A percentile compares a stretch with the other conserved stretches of the same genome.
Conservation (phyloP, 495 filamentous ascomycete genomes). For the Barbatosphaeria neglecta region DNA sequence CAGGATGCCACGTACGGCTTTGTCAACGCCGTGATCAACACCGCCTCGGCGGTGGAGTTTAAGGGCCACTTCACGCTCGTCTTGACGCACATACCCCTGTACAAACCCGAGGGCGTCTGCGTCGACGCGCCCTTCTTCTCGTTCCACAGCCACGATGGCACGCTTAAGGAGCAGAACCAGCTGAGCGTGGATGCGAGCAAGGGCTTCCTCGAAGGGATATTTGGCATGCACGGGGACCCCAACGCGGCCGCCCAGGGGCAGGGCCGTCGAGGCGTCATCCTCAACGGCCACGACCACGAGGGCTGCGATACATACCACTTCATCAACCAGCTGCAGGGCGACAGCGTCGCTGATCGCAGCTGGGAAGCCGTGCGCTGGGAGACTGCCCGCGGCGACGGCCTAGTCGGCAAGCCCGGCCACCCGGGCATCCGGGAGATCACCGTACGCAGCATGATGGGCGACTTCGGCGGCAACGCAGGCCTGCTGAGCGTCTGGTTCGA, state of each 20-base stretch:
- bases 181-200: slow-evolving; percentile 55
- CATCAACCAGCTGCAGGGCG: slow-evolving; percentile 39
- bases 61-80: slow-evolving; percentile 62
- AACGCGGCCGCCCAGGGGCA: slow-evolving; percentile 40
- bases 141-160: slow-evolving; percentile 56
- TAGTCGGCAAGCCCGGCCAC: slow-evolving; percentile 20
- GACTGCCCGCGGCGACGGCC: slow-evolving; percentile 15
- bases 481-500: slow-evolving; percentile 87
- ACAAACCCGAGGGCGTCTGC: slow-evolving; percentile 74
- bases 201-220: slow-evolving; percentile 65
- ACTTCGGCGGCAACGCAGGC: slow-evolving; percentile 78
- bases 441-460: slow-evolving; percentile 97
- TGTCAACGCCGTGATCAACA: slow-evolving; percentile 58
- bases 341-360: slow-evolving; percentile 12
- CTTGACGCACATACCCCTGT: slow-evolving; percentile 83
- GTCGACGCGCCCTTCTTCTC: slow-evolving; percentile 71
- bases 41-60: slow-evolving; percentile 54
- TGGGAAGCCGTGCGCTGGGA: slow-evolving; percentile 37
- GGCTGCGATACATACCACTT: slow-evolving; percentile 85
- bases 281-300: slow-evolving; percentile 90
- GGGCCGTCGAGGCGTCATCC: slow-evolving; percentile 55
- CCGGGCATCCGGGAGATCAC: slow-evolving; percentile 77
- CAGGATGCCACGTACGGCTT: slow-evolving; percentile 66
- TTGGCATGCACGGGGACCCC: slow-evolving; percentile 55
- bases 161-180: slow-evolving; percentile 86